Conservation (phyloP, 2,329 filamentous ascomycete genomes). For the Dichotomopilus funicola region DNA sequence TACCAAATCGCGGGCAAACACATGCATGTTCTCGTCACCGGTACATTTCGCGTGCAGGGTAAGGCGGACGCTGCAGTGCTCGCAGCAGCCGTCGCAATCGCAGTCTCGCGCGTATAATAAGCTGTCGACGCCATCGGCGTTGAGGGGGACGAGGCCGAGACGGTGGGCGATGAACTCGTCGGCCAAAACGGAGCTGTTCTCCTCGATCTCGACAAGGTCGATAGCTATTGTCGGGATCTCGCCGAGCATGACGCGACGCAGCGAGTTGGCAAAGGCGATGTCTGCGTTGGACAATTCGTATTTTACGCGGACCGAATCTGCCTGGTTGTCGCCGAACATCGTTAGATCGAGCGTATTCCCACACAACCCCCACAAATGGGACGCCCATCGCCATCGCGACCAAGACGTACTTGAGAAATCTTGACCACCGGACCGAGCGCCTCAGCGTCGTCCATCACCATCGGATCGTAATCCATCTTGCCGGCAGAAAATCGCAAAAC, state of each 20-base stretch:
- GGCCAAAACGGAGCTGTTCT: conserved; percentile 90
- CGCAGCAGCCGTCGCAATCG: conserved; percentile 93
- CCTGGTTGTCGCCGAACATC: conserved; percentile 42
- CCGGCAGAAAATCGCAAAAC: neutral
- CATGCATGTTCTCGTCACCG: conserved; percentile 81
- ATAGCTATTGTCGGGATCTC: conserved; percentile 94
- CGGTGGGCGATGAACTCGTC: conserved; percentile 95
- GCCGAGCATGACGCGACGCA: conserved; percentile 84
- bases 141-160: conserved; percentile 81
- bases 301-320: conserved; percentile 73
- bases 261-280: conserved; percentile 84
- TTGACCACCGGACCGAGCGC: conserved; percentile 51
- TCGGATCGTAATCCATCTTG: conserved; percentile 53
- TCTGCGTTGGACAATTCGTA: conserved; percentile 88
- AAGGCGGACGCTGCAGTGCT: conserved; percentile 81
- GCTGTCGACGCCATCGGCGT: conserved; percentile 74
- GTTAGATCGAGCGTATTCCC: conserved; percentile 19
- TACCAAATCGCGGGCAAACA: conserved; percentile 84
- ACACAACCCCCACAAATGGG: neutral
- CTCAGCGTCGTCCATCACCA: conserved; percentile 55
- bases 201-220: conserved; percentile 86
- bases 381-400: conserved; percentile 5
- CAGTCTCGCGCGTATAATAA: conserved; percentile 89
- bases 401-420: conserved; percentile 46
- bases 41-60: conserved; percentile 81